Evolutionary conservation across 805 yeast species (phyloP), one percentile per base, ranked within the genome.

Genomic region (Candida schatavii): DNA sequence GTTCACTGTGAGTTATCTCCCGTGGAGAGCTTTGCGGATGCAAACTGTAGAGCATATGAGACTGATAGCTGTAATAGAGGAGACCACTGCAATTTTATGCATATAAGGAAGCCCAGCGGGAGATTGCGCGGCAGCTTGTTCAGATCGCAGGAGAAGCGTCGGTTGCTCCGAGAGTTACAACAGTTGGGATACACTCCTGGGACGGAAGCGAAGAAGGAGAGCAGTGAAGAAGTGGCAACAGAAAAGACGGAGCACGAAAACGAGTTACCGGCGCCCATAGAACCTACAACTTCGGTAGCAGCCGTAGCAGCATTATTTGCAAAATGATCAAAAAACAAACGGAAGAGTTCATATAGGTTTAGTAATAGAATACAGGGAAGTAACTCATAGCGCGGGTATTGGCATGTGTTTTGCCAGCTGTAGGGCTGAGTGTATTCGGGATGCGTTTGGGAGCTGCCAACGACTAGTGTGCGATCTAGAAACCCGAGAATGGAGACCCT

Each of bases 61-160:
- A 62, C 70, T 2, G 62, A 71, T 19, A 66, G 65, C 11, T 90
- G 98, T 57, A 76, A 73, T n/a, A 74, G 97, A 56, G 91, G 89
- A 2, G 85, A 82, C 25, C 75, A 77, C 54, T 90, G 98, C 63
- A 90, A 90, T 61, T 89, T 86, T 61, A 84, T 88, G 77, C 98
- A 90, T 60, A 73, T 83, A 2, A 71, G 81, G 51, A 62, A 72
- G 29, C 88, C 95, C 0, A 56, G 76, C 2, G 54, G 54, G 5
- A 67, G 59, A 11, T 55, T 81, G 22, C 59, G 70, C 35, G 56
- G 51, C 4, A 70, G 66, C 11, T 61, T 86, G 41, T 52, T 51
- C 37, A 50, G 51, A 27, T 57, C 72, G 3, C 77, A 71, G 49
- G 63, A 61, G 17, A 72, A 69, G 48, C 47, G 55, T 18, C 41